These are phyloP conservation scores for Sambucus nigra DNA, from an alignment of 129 eudicot species.

Conservation along the genomic window DNA sequence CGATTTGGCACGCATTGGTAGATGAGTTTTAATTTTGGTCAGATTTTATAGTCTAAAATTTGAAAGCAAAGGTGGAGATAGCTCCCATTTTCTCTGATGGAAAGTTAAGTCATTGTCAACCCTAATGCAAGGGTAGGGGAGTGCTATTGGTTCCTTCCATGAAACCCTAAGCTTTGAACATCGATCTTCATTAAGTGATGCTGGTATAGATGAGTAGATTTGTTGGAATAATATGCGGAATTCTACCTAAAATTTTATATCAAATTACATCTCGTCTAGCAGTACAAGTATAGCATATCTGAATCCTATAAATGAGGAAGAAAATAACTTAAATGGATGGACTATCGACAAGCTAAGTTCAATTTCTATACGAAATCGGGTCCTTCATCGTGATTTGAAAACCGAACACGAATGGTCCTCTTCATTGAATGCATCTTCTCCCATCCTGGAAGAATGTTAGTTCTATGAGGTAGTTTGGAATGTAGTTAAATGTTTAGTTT, in stretches of 20 bases:
- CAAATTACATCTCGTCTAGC: conserved; percentile 27
- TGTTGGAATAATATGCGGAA: conserved; percentile 48
- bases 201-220: conserved; percentile 38
- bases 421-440: conserved; percentile 16
- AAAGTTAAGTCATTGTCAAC: conserved; percentile 10
- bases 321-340: conserved; percentile 38
- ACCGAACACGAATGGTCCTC: conserved; percentile 40
- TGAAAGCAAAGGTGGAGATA: not conserved
- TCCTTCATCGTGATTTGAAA: conserved; percentile 22
- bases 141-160: conserved; percentile 60
- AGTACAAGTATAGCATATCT: conserved; percentile 13
- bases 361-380: conserved; percentile 17
- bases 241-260: conserved; percentile 26
- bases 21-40: not conserved
- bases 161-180: conserved; percentile 47
- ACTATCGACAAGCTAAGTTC: conserved; percentile 65
- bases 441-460: conserved; percentile 26
- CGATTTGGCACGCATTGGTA: not conserved
- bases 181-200: conserved; percentile 55
- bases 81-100: not conserved
- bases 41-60: not conserved
- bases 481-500: too few species aligned
- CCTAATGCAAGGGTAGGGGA: conserved; percentile 79
- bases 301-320: conserved; percentile 28
- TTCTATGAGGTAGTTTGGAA: too few species aligned